Conservation (phyloP, 164 flowering plant genomes). For the Protea cynaroides region DNA sequence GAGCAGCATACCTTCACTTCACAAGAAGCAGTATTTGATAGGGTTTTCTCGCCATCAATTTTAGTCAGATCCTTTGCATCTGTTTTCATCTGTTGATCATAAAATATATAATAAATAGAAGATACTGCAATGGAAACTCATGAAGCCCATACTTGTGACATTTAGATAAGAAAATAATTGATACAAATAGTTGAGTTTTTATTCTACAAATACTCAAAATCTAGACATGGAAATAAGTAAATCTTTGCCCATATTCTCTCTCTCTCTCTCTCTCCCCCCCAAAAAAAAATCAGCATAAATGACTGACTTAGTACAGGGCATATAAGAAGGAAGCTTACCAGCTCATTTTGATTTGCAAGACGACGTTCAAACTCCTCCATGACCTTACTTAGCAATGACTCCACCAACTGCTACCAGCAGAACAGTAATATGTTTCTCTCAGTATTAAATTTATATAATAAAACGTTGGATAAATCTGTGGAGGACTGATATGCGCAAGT, state of each 20-base stretch:
- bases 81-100: slow-evolving; percentile 31
- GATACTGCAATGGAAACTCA: background rate
- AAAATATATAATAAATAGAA: background rate
- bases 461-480: background rate
- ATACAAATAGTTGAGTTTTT: too few species aligned
- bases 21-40: slow-evolving; percentile 19
- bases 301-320: background rate
- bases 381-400: slow-evolving; percentile 66
- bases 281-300: too few species aligned
- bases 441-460: background rate
- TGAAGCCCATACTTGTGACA: background rate
- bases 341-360: slow-evolving; percentile 41
- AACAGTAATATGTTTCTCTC: background rate
- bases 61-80: slow-evolving; percentile 20
- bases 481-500: background rate
- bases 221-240: too few species aligned
- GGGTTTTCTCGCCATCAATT: slow-evolving; percentile 29
- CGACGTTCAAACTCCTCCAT: slow-evolving; percentile 80
- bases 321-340: slow-evolving; percentile 26
- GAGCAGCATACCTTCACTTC: slow-evolving; percentile 41
- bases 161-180: too few species aligned
- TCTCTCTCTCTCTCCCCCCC: too few species aligned
- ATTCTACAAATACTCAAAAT: too few species aligned
- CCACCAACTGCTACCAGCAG: slow-evolving; percentile 58
- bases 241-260: too few species aligned